These are phyloP conservation scores for Neophaeococcomyces mojaviensis DNA, from an alignment of 2,329 filamentous ascomycete species.

Conservation along the genomic window DNA sequence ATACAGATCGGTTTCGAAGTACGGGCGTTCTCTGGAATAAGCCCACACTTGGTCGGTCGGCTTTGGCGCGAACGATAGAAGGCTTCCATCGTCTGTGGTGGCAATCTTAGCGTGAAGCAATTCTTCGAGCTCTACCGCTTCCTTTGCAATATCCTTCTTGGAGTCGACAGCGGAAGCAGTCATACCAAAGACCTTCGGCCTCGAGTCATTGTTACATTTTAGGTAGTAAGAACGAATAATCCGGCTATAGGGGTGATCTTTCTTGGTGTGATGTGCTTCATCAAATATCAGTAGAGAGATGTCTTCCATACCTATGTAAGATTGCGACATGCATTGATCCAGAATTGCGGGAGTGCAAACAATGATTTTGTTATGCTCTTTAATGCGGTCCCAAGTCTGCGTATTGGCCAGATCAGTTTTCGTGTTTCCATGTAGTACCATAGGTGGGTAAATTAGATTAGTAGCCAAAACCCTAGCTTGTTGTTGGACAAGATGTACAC, in stretches of 20 bases:
- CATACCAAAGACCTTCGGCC: conserved; percentile 87
- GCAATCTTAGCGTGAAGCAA: conserved; percentile 76
- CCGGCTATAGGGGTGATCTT: conserved; percentile 78
- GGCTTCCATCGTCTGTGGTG: conserved; percentile 57
- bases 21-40: conserved; percentile 46
- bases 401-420: conserved; percentile 54
- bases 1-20: conserved; percentile 60
- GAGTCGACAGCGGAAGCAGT: conserved; percentile 91
- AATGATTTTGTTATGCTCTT: conserved; percentile 66
- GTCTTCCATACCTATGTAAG: conserved; percentile 69
- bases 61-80: conserved; percentile 52
- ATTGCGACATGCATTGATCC: conserved; percentile 66
- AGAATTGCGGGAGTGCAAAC: conserved; percentile 90
- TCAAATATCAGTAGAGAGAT: conserved; percentile 93
- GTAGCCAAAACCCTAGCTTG: conserved; percentile 73
- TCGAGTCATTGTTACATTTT: conserved; percentile 35
- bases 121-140: conserved; percentile 62
- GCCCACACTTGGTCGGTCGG: conserved; percentile 53
- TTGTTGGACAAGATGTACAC: conserved; percentile 82
- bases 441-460: conserved; percentile 71
- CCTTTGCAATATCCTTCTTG: conserved; percentile 62
- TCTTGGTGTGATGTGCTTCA: conserved; percentile 93
- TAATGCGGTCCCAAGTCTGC: conserved; percentile 52
- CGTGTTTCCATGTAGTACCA: conserved; percentile 66
- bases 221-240: conserved; percentile 86